Conservation (phyloP, 176 grass and related monocot genomes). For the Bothriochloa decipiens region DNA sequence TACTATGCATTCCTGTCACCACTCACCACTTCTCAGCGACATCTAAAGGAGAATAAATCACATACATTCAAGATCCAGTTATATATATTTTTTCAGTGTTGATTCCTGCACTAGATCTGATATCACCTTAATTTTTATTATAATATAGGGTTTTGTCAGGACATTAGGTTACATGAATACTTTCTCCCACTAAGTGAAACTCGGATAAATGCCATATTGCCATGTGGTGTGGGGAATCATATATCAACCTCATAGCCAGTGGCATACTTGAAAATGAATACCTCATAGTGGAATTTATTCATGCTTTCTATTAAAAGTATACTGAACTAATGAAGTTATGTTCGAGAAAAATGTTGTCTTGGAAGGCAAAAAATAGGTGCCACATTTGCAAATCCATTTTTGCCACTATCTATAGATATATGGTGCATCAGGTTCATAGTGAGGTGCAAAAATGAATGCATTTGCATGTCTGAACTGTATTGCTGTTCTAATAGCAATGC, state of each 20-base stretch:
- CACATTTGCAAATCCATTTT: slow-evolving; percentile 2
- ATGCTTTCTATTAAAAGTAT: neutral
- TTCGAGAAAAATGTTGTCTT: neutral
- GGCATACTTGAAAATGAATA: neutral
- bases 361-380: neutral
- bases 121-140: neutral
- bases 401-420: neutral
- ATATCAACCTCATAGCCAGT: neutral
- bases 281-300: neutral
- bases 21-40: slow-evolving; percentile 1
- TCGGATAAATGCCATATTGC: neutral
- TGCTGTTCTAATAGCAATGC: neutral
- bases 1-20: neutral
- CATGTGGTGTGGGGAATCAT: neutral
- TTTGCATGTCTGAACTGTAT: slow-evolving; percentile 2
- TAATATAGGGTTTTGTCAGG: neutral
- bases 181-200: neutral
- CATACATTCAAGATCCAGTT: neutral
- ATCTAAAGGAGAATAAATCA: neutral
- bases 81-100: neutral
- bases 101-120: neutral
- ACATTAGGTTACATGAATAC: neutral
- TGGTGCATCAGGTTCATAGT: neutral
- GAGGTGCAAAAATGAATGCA: neutral
- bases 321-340: neutral